These are phyloP conservation scores for Acer negundo DNA, from an alignment of 345 rosid species.

Conservation along the genomic window DNA sequence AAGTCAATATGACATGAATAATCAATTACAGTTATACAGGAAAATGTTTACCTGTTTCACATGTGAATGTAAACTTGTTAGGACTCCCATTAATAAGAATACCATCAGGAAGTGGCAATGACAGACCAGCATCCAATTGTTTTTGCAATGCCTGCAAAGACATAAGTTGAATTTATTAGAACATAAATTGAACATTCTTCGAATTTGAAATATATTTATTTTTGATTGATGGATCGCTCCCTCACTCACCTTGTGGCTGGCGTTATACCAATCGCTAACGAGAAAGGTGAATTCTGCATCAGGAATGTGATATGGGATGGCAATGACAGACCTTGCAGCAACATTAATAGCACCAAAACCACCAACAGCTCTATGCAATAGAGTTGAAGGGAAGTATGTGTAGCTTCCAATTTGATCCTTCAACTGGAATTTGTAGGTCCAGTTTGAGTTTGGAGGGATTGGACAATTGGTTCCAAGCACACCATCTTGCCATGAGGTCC, in stretches of 20 bases:
- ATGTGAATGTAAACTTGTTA: conserved; percentile 40
- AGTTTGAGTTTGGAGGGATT: conserved; percentile 64
- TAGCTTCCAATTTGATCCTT: conserved; percentile 84
- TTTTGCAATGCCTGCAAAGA: conserved; percentile 47
- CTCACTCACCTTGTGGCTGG: conserved; percentile 53
- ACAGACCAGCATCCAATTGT: conserved; percentile 49
- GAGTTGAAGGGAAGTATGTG: conserved; percentile 69
- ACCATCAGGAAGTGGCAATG: conserved; percentile 57
- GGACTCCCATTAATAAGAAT: conserved; percentile 73
- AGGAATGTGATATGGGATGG: conserved; percentile 49
- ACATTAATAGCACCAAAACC: conserved; percentile 55
- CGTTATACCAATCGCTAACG: conserved; percentile 48
- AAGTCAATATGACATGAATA: no score
- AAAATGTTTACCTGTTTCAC: conserved; percentile 50
- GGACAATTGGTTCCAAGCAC: conserved; percentile 93
- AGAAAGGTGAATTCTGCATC: conserved; percentile 40
- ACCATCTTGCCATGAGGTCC: conserved; percentile 83
- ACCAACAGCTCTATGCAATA: conserved; percentile 70
- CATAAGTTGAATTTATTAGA: not conserved
- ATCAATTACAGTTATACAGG: no score
- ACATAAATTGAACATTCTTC: no score
- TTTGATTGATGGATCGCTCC: no score
- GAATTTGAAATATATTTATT: no score
- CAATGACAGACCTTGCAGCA: conserved; percentile 34
- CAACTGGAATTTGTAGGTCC: conserved; percentile 80